phyloP scores from a whole-genome alignment of 768 basidiomycete genomes.

The Rossbeevera mucosa region DNA sequence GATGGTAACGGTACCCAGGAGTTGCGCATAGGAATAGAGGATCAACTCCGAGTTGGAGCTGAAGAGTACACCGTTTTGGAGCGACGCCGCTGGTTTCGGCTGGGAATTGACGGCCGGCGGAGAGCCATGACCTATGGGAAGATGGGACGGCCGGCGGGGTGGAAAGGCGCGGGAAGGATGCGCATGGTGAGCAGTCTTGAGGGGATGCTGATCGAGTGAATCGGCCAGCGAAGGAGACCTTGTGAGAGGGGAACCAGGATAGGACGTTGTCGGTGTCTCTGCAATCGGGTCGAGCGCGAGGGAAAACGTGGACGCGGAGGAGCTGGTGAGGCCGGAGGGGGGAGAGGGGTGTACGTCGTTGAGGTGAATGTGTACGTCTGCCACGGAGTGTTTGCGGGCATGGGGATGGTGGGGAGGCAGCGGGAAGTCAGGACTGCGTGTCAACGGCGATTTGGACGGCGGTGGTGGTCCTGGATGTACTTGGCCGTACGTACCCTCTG shows the following conservation, averaged over 20 bases:
- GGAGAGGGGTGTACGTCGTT: constrained; percentile 23
- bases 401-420: constrained; percentile 66
- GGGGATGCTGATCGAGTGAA: constrained; percentile 17
- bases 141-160: constrained; percentile 35
- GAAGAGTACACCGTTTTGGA: constrained; percentile 43
- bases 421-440: constrained; percentile 48
- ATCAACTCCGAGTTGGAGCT: constrained; percentile 60
- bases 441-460: constrained; percentile 27
- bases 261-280: constrained; percentile 38
- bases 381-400: constrained; percentile 67
- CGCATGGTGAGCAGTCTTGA: constrained; percentile 31
- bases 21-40: constrained; percentile 81
- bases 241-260: constrained; percentile 34
- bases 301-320: constrained; percentile 47
- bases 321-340: constrained; percentile 25
- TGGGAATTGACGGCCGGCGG: constrained; percentile 23
- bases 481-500: constrained; percentile 14
- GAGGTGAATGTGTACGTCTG: constrained; percentile 45
- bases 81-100: constrained; percentile 14
- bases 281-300: constrained; percentile 47
- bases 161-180: constrained; percentile 28
- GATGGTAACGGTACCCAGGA: constrained; percentile 63
- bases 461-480: constrained; percentile 4
- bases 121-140: constrained; percentile 46
- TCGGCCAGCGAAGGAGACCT: constrained; percentile 27